These are phyloP conservation scores for Hirsutella minnesotensis DNA, from an alignment of 2,329 filamentous ascomycete species.

Conservation along the genomic window DNA sequence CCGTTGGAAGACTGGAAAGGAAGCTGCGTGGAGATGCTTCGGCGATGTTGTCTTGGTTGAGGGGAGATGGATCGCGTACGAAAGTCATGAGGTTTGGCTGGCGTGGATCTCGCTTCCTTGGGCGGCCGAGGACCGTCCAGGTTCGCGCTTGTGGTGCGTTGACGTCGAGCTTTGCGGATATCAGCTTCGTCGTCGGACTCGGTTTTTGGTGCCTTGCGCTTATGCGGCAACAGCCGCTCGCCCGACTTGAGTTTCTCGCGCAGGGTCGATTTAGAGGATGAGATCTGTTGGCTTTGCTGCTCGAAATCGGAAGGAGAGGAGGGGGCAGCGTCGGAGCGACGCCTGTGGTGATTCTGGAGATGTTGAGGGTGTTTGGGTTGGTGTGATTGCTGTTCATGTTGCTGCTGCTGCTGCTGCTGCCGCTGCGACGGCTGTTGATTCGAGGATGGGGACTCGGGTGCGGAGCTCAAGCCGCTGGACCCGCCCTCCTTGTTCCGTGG, in stretches of 20 bases:
- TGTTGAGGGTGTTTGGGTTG: not conserved
- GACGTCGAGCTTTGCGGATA: constrained; percentile 39
- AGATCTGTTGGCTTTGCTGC: constrained; percentile 30
- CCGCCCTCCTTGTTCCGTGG: constrained; percentile 32
- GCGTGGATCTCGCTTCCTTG: constrained; percentile 20
- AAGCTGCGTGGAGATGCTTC: constrained; percentile 53
- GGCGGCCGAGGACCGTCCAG: constrained; percentile 19
- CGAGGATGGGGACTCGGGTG: constrained; percentile 41
- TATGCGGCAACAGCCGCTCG: constrained; percentile 35
- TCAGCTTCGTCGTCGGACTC: constrained; percentile 49
- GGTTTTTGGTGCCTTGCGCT: constrained; percentile 39
- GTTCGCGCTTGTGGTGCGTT: constrained; percentile 35
- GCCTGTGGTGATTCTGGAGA: constrained; percentile 21
- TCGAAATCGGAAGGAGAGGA: constrained; percentile 46
- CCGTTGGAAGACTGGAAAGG: constrained; percentile 43
- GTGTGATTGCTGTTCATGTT: not conserved
- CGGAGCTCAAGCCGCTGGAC: constrained; percentile 47
- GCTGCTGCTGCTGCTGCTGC: not conserved
- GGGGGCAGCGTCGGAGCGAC: constrained; percentile 26
- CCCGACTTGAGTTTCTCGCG: constrained; percentile 36
- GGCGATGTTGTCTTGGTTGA: constrained; percentile 43
- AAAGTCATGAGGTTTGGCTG: constrained; percentile 20
- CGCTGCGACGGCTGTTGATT: constrained; percentile 1
- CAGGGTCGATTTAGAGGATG: constrained; percentile 29
- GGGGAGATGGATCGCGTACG: constrained; percentile 46